Percentiles rank a stretch among this genome's conserved stretches.
These are phyloP conservation scores for Trametes coccinea DNA, from an alignment of 768 basidiomycete species.

Conservation along the genomic window DNA sequence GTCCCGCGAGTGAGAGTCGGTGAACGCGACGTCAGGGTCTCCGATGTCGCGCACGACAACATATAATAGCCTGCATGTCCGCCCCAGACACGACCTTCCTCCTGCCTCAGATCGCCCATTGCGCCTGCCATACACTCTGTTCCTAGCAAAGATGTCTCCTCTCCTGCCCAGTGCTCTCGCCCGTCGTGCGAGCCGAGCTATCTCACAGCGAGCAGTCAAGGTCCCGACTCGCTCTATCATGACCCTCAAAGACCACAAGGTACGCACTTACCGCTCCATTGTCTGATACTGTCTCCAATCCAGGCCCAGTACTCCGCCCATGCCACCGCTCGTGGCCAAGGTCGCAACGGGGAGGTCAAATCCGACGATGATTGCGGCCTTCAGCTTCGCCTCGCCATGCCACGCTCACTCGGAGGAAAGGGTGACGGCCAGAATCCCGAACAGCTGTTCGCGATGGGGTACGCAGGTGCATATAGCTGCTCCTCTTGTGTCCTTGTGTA, in stretches of 20 bases:
- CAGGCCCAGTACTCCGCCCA: constrained; percentile 61
- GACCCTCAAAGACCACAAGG: constrained; percentile 50
- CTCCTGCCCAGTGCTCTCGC: background rate
- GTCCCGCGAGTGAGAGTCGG: background rate
- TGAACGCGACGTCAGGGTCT: background rate
- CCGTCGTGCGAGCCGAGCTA: background rate
- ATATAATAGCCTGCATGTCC: background rate
- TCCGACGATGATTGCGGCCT: constrained; percentile 36
- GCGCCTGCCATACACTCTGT: background rate
- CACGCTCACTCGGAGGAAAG: constrained; percentile 37
- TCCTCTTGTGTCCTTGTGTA: background rate
- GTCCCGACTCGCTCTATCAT: constrained; percentile 30
- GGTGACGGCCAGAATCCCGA: constrained; percentile 43
- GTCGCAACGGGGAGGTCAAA: constrained; percentile 56
- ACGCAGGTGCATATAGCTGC: constrained; percentile 30
- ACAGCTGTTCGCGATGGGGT: constrained; percentile 41
- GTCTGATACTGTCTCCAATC: background rate
- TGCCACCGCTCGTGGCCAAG: constrained; percentile 63
- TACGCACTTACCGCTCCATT: constrained; percentile 16
- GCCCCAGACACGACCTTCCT: background rate
- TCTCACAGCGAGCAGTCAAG: background rate
- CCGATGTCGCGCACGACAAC: background rate
- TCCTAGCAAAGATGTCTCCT: background rate
- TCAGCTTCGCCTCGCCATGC: constrained; percentile 36
- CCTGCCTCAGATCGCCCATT: background rate